Percentiles rank a stretch among this genome's conserved stretches.
phyloP scores from a whole-genome alignment of 2,329 filamentous ascomycete species.

The Fusarium vanettenii region DNA sequence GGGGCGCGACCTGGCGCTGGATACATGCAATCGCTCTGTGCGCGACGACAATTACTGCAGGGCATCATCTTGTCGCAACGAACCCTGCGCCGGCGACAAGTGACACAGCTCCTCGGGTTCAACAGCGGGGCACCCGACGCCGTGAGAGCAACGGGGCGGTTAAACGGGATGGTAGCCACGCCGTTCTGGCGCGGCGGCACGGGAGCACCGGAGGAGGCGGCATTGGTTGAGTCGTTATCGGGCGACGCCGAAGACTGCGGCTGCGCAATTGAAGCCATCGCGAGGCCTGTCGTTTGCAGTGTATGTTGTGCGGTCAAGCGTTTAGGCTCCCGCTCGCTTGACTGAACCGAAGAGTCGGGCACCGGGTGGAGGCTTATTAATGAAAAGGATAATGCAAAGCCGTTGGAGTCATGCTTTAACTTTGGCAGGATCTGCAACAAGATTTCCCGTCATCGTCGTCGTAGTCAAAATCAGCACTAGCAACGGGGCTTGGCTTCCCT shows the following conservation, averaged over 20 bases:
- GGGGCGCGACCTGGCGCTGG: slow-evolving; percentile 79
- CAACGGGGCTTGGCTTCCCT: not conserved
- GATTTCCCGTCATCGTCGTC: not conserved
- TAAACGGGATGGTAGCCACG: slow-evolving; percentile 28
- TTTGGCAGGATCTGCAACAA: not conserved
- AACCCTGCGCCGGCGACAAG: slow-evolving; percentile 69
- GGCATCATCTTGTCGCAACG: slow-evolving; percentile 82
- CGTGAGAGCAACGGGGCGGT: slow-evolving; percentile 33
- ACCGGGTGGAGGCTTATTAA: not conserved
- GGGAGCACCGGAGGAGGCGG: slow-evolving; percentile 6
- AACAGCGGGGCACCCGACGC: slow-evolving; percentile 46
- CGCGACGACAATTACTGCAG: slow-evolving; percentile 62
- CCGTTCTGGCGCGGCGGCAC: slow-evolving; percentile 12
- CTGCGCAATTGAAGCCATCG: slow-evolving; percentile 27
- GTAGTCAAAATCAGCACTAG: not conserved
- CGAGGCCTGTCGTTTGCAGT: not conserved
- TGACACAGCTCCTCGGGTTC: slow-evolving; percentile 61
- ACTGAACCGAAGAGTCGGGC: not conserved
- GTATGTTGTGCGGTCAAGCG: not conserved
- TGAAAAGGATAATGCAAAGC: not conserved
- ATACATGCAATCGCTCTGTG: slow-evolving; percentile 77
- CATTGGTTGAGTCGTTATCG: not conserved
- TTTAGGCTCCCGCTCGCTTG: not conserved
- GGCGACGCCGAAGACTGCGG: slow-evolving; percentile 24
- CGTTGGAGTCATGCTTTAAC: not conserved